phyloP scores from a whole-genome alignment of 2,329 filamentous ascomycete species.

The Calonectria montana region DNA sequence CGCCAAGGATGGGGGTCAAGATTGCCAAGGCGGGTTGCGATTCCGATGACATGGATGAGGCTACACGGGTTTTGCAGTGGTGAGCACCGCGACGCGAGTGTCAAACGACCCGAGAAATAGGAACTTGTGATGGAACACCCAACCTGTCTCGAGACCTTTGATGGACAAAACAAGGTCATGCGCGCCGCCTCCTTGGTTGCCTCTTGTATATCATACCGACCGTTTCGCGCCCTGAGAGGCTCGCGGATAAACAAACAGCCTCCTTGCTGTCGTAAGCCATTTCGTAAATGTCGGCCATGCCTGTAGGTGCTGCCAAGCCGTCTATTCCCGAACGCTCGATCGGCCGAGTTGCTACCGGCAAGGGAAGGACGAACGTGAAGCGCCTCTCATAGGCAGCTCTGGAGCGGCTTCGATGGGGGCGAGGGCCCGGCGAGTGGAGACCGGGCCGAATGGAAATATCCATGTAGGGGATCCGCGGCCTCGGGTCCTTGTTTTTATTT shows the following conservation, averaged over 20 bases:
- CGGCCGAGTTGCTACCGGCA: background rate
- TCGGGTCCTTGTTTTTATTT: background rate
- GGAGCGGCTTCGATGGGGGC: background rate
- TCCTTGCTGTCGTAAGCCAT: background rate
- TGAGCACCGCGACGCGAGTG: background rate
- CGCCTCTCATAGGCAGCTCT: background rate
- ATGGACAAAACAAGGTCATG: background rate
- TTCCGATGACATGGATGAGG: slow-evolving; percentile 8
- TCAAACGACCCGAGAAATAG: background rate
- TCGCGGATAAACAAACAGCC: background rate
- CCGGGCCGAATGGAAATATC: slow-evolving; percentile 19
- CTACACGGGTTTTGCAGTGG: background rate
- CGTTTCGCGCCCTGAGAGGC: background rate
- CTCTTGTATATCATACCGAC: background rate
- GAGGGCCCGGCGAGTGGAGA: background rate
- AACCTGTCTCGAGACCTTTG: background rate
- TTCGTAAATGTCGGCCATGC: background rate
- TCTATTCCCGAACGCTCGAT: background rate
- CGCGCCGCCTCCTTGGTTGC: background rate
- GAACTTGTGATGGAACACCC: background rate
- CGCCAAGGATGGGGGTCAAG: slow-evolving; percentile 9
- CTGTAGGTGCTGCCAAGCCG: background rate
- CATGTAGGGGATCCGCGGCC: background rate
- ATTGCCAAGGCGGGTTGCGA: slow-evolving; percentile 12
- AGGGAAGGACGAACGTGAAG: background rate